A percentile compares a stretch with the other conserved stretches of the same genome.
These are phyloP conservation scores for Eimeria acervulina DNA, from an alignment of 169 alveolate genomes.

Conservation along the genomic window DNA sequence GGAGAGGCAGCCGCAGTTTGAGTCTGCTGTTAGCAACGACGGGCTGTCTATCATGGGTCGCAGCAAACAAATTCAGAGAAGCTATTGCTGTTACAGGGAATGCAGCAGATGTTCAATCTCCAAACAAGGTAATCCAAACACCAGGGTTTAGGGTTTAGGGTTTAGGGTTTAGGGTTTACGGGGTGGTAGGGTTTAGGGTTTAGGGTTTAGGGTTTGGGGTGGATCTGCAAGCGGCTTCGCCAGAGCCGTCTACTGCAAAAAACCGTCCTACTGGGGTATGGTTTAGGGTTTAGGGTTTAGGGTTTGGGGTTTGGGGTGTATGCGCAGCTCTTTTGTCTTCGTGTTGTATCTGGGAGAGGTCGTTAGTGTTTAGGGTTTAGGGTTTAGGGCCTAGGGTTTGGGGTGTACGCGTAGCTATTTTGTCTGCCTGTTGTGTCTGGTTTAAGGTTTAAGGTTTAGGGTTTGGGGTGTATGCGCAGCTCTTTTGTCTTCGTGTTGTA, in stretches of 20 bases:
- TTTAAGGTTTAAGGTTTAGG: constrained; percentile 84
- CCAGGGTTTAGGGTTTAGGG: neutral
- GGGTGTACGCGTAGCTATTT: no score
- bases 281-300: constrained; percentile 84
- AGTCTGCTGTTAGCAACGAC: neutral
- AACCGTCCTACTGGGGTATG: no score
- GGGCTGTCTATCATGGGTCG: neutral
- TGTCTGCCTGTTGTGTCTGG: neutral
- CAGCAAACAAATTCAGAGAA: constrained; percentile 71
- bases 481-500: constrained; percentile 79
- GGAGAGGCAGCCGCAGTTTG: constrained; percentile 63
- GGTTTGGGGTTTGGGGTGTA: neutral
- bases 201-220: no score
- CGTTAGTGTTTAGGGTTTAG: constrained; percentile 91
- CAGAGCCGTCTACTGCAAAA: no score
- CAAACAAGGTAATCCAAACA: constrained; percentile 19
- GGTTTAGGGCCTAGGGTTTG: constrained; percentile 41
- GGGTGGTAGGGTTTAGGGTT: no score
- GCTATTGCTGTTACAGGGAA: constrained; percentile 71
- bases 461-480: neutral
- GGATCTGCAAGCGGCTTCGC: no score
- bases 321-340: neutral
- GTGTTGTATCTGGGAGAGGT: constrained; percentile 94
- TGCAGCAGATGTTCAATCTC: constrained; percentile 65
- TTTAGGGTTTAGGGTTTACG: constrained; percentile 9